phyloP scores from a whole-genome alignment of 202 grass and related monocot genomes.

The Carex arenaria region DNA sequence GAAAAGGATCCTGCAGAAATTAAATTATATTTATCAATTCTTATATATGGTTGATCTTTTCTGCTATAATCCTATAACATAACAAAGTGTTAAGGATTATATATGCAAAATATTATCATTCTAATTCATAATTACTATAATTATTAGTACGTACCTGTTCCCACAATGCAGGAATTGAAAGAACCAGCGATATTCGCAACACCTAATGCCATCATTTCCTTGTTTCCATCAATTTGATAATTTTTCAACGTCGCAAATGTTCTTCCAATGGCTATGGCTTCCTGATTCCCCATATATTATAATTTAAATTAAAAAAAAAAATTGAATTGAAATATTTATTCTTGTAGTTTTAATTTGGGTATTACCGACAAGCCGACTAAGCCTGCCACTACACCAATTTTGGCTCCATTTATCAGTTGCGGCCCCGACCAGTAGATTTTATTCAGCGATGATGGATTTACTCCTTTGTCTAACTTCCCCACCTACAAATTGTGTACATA shows the following conservation, averaged over 20 bases:
- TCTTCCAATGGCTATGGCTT: conserved; percentile 84
- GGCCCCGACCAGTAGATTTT: conserved; percentile 50
- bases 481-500: conserved; percentile 42
- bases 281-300: conserved; percentile 34
- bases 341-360: background rate
- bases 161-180: conserved; percentile 72
- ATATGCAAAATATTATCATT: background rate
- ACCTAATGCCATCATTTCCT: conserved; percentile 79
- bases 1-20: conserved; percentile 54
- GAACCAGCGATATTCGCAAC: conserved; percentile 73
- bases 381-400: conserved; percentile 51
- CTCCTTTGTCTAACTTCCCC: conserved; percentile 48
- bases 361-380: conserved; percentile 72
- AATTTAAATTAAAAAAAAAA: background rate
- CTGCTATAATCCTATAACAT: background rate
- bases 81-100: background rate
- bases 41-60: background rate
- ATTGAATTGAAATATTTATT: background rate
- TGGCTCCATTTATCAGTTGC: conserved; percentile 41
- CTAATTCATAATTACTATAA: background rate
- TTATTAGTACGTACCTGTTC: conserved; percentile 55
- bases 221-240: conserved; percentile 77
- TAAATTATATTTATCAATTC: conserved; percentile 18
- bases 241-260: conserved; percentile 71
- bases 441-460: conserved; percentile 51